A percentile compares a stretch with the other conserved stretches of the same genome.
phyloP scores from a whole-genome alignment of 2,329 filamentous ascomycete genomes.

The Plenodomus tracheiphilus region DNA sequence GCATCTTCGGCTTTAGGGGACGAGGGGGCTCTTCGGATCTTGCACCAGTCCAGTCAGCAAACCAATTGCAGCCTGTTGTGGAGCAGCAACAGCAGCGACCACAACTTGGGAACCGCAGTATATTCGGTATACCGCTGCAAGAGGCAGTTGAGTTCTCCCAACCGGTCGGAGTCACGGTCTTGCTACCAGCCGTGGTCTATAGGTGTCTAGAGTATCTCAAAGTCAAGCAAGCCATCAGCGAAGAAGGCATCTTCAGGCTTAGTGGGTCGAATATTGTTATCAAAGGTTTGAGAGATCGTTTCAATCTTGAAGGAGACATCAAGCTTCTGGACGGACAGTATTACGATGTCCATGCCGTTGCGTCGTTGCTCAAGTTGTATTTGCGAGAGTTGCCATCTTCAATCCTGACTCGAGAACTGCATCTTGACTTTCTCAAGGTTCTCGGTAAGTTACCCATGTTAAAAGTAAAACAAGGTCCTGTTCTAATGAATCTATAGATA shows the following conservation, averaged over 20 bases:
- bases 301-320: slow-evolving; percentile 90
- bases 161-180: slow-evolving; percentile 71
- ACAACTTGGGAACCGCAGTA: slow-evolving; percentile 55
- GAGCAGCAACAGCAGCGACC: slow-evolving; percentile 22
- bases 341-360: slow-evolving; percentile 94
- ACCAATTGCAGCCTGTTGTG: slow-evolving; percentile 18
- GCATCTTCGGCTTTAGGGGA: slow-evolving; percentile 66
- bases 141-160: slow-evolving; percentile 84
- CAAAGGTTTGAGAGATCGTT: slow-evolving; percentile 85
- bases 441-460: slow-evolving; percentile 55
- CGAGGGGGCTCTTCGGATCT: slow-evolving; percentile 71
- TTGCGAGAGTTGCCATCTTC: slow-evolving; percentile 88
- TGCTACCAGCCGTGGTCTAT: slow-evolving; percentile 90
- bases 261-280: slow-evolving; percentile 97
- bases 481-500: slow-evolving; percentile 56
- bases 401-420: slow-evolving; percentile 86
- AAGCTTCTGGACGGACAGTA: slow-evolving; percentile 85
- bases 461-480: neutral
- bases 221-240: slow-evolving; percentile 74
- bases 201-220: slow-evolving; percentile 93
- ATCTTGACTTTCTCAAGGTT: slow-evolving; percentile 83
- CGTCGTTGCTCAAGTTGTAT: slow-evolving; percentile 91
- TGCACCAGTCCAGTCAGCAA: slow-evolving; percentile 41
- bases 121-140: slow-evolving; percentile 82
- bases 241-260: slow-evolving; percentile 95